These are phyloP conservation scores for Neopestalotiopsis sp. DNA, from an alignment of 2,329 filamentous ascomycete genomes.

Conservation along the genomic window DNA sequence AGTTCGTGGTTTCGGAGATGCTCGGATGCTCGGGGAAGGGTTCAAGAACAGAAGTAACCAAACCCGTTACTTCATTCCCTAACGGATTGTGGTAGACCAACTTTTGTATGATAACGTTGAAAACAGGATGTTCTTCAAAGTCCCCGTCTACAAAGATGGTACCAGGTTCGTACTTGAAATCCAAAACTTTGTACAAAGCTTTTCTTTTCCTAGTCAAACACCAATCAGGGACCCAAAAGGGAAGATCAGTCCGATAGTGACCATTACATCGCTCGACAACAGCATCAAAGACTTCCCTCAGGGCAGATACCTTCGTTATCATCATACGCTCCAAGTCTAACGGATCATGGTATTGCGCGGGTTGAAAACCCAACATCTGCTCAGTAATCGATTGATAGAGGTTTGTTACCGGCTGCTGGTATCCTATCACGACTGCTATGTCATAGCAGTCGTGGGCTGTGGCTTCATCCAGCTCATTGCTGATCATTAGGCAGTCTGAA, in stretches of 20 bases:
- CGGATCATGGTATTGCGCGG: too few relatives aligned
- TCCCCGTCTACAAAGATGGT: too few relatives aligned
- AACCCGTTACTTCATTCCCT: too few relatives aligned
- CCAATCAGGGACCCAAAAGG: neutral
- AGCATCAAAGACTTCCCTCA: neutral
- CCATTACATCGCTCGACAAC: neutral
- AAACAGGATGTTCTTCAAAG: too few relatives aligned
- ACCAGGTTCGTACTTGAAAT: too few relatives aligned
- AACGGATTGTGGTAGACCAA: too few relatives aligned
- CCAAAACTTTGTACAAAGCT: neutral
- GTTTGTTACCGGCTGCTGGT: neutral
- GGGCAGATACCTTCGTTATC: too few relatives aligned
- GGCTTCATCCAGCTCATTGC: neutral
- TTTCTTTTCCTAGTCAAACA: neutral
- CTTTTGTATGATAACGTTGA: too few relatives aligned
- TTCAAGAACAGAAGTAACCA: neutral
- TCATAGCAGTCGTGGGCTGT: neutral
- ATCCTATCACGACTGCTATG: neutral
- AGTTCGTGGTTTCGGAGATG: neutral
- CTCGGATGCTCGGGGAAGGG: neutral
- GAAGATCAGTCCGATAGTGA: neutral
- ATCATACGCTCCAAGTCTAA: too few relatives aligned
- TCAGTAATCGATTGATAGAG: neutral
- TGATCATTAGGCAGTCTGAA: neutral
- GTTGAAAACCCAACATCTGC: neutral